Evolutionary conservation across 2,329 filamentous ascomycete genomes (phyloP), one percentile per base, ranked within the genome.

Genomic region (Lecanicillium sp.): DNA sequence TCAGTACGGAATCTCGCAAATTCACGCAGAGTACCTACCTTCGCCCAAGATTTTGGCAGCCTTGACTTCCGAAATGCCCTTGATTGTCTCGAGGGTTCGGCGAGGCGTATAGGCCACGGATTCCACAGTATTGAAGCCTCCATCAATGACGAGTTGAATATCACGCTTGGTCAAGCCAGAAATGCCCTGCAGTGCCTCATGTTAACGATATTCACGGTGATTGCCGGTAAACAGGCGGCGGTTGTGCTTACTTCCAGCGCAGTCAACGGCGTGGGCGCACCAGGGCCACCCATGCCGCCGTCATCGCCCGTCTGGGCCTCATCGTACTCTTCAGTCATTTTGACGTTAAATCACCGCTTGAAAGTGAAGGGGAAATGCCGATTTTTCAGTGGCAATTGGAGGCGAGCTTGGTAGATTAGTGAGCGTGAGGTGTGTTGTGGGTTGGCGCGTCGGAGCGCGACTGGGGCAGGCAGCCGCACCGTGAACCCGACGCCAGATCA

Each of bases 21-120:
- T 22, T 10, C 20, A 13, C 22, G 4, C 32, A 13, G 29, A 46
- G 36, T 10, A 31, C 64, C 48, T 60, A 90, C 89, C 89, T 71
- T 97, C 92, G 12, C 78, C 79, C 19, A 98, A 70, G 29, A 98
- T 81, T 57, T 97, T 97, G 25, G 78, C 81, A 3, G 94, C 92
- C 60, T 98, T 98, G 56, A 94, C 85, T 64, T 97, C 90, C 2
- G 92, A 98, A 25, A 98, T 95, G 41, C 92, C 92, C 61, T 97
- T 98, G 63, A 98, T 90, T 59, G 94, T 87, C 61, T 98, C 90
- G 14, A 98, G 68, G 41, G 83, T 69, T 54, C 90, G 79, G 38
- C 76, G 84, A 58, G 92, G 78, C 3, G 79, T 97, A 58, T 98
- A 98, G 36, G 92, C 92, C 44, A 98, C 84, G 3, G 89, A 83